Evolutionary conservation across 768 basidiomycete species (phyloP).

Genomic region (Trametes elegans): DNA sequence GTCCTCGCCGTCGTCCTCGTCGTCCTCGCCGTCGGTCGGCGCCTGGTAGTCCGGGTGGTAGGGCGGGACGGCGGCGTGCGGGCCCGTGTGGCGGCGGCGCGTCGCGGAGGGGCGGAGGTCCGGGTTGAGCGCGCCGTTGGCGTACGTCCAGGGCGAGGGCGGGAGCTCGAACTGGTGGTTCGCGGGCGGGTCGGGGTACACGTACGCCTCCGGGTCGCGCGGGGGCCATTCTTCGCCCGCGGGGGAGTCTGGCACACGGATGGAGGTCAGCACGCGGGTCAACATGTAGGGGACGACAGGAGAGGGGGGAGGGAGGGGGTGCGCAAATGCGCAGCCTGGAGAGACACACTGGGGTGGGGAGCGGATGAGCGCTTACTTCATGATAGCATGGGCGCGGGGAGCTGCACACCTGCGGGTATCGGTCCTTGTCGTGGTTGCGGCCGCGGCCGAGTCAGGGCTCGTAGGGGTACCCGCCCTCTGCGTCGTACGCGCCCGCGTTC

Average conservation of each 20-base stretch:
- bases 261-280: not conserved
- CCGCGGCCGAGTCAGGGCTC: slow-evolving; percentile 2
- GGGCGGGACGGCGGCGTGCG: slow-evolving; percentile 57
- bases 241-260: slow-evolving; percentile 32
- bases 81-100: slow-evolving; percentile 32
- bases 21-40: slow-evolving; percentile 33
- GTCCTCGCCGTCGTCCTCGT: slow-evolving; percentile 28
- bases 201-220: slow-evolving; percentile 46
- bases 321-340: not conserved
- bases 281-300: no score
- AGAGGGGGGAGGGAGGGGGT: no score
- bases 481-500: slow-evolving; percentile 4
- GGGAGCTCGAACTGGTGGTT: slow-evolving; percentile 47
- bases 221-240: slow-evolving; percentile 68
- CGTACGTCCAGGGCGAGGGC: slow-evolving; percentile 83
- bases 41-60: slow-evolving; percentile 81
- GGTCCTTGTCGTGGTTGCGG: not conserved
- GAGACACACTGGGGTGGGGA: not conserved
- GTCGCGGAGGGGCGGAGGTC: slow-evolving; percentile 61
- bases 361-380: slow-evolving; percentile 21
- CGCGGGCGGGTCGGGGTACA: slow-evolving; percentile 26
- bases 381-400: not conserved
- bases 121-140: slow-evolving; percentile 76
- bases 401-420: slow-evolving; percentile 10
- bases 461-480: slow-evolving; percentile 10